Conservation (phyloP, 257 asterid genomes). For the Orobanche coerulescens region DNA sequence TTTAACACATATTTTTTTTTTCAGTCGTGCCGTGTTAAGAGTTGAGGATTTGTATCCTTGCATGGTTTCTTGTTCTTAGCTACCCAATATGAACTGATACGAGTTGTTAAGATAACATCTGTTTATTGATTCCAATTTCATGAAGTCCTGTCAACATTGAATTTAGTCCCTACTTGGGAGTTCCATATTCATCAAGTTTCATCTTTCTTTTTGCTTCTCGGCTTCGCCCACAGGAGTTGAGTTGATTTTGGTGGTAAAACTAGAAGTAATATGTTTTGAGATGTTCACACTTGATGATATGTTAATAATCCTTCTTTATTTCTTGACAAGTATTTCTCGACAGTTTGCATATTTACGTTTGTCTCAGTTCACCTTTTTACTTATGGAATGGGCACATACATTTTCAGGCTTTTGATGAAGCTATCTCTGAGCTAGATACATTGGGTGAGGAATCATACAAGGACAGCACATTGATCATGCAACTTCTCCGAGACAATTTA, state of each 20-base stretch:
- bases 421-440: constrained; percentile 42
- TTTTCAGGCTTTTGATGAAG: constrained; percentile 42
- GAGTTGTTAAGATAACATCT: neutral
- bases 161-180: neutral
- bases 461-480: constrained; percentile 54
- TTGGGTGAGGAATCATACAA: constrained; percentile 50
- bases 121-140: neutral
- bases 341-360: neutral
- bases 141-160: no score
- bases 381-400: neutral
- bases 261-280: neutral
- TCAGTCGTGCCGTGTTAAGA: no score
- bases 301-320: neutral
- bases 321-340: neutral
- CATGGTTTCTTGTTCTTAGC: no score
- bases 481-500: constrained; percentile 44
- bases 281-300: neutral
- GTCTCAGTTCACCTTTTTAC: neutral
- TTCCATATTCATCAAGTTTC: neutral
- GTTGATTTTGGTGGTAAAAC: neutral
- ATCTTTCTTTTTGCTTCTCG: neutral
- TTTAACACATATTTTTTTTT: no score
- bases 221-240: neutral
- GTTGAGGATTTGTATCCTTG: no score
- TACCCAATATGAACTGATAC: no score